Base-by-base conservation (phyloP, 2,329 filamentous ascomycete genomes). In the Fusarium sp. region DNA sequence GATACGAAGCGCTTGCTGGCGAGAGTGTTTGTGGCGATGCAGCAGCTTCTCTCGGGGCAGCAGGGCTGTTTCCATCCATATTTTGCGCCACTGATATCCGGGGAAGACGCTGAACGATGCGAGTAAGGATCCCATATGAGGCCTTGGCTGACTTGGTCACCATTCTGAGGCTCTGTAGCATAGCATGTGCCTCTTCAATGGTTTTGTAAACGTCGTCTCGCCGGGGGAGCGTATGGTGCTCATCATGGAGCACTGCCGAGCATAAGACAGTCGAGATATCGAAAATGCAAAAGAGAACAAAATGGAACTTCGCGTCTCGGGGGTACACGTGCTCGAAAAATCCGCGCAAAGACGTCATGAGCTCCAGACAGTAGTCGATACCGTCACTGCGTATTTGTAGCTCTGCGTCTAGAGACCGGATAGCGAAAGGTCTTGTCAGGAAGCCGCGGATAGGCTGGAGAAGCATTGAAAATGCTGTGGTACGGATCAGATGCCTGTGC, bases 181-280 rank as follows among this genome's bases (percentile, higher is more conserved):
- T 76, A 11, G 66, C 65, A 29, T 81, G 69, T 1, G 80, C 77
- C 4, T 71, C 67, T 5, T 76, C 72, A 31, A 86, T 81, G 3
- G 77, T 77, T 46, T 77, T 60, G 21, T 82, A 67, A 17, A 83
- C 76, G 17, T 81, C 77, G 3, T 80, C 74, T 14, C 81, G 80
- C 14, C 76, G 77, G 6, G 80, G 78, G 5, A 85, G 74, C 14
- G 72, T 76, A 18, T 72, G 66, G 29, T 81, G 76, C n/a, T 75
- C 70, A 58, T 87, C 84, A 59, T 86, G 84, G 6, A 85, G 78
- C 9, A 87, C 75, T 4, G 83, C 81, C 1, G 84, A 85, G 74
- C 82, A 85, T 6, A 86, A 71, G 18, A 84, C 76, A 1, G 84
- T 82, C 1, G 83, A 80, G 0, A 82, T 84, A 61, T 87, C 83